A percentile compares a stretch with the other conserved stretches of the same genome.
Evolutionary conservation across 2,329 filamentous ascomycete species (phyloP).

Genomic region (Aspergillus sojae): DNA sequence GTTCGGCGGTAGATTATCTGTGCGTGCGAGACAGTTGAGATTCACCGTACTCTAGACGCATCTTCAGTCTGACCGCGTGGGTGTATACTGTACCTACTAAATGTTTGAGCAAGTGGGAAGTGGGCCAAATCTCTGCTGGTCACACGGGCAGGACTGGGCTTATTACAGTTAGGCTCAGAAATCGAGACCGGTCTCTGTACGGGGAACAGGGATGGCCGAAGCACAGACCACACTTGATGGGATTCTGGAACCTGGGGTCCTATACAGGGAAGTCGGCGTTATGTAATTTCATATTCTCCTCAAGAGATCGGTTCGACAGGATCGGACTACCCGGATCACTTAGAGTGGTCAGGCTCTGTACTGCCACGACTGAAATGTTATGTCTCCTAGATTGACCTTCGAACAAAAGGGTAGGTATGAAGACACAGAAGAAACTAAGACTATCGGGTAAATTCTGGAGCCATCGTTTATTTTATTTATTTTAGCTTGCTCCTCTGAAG

Average conservation of each 20-base stretch:
- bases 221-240: background rate
- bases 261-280: background rate
- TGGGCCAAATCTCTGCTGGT: slow-evolving; percentile 12
- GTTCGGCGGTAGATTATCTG: background rate
- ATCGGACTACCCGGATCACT: background rate
- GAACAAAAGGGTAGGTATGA: background rate
- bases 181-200: background rate
- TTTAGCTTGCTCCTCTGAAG: background rate
- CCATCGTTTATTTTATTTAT: background rate
- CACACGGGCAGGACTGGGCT: slow-evolving; percentile 10
- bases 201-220: background rate
- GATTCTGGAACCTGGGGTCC: background rate
- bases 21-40: background rate
- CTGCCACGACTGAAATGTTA: background rate
- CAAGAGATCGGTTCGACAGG: background rate
- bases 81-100: background rate
- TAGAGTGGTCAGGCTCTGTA: background rate
- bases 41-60: background rate
- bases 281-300: background rate
- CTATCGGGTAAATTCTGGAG: background rate
- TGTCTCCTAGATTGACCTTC: background rate
- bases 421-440: background rate
- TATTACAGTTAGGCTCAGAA: background rate
- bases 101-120: background rate
- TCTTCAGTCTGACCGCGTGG: background rate